Evolutionary conservation across 1,284 basidiomycete genomes (phyloP).

Genomic region (Pseudozyma sp.): DNA sequence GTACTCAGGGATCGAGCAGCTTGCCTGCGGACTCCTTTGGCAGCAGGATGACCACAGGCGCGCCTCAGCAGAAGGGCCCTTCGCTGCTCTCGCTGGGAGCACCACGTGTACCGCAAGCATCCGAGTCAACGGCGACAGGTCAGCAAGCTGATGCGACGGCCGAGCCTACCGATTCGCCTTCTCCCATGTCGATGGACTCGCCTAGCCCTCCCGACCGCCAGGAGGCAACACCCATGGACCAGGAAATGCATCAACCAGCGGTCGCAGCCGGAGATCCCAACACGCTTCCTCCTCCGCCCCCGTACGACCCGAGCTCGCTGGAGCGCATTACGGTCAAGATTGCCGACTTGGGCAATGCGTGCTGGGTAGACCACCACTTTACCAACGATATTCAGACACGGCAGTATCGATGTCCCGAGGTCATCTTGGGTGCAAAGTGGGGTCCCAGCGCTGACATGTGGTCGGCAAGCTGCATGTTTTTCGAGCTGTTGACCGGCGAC

Average conservation of each 20-base stretch:
- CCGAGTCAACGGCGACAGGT: constrained; percentile 14
- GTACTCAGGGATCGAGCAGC: constrained; percentile 72
- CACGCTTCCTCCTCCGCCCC: constrained; percentile 73
- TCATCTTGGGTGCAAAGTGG: constrained; percentile 96
- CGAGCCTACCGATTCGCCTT: constrained; percentile 51
- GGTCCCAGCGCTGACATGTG: constrained; percentile 93
- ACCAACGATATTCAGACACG: constrained; percentile 97
- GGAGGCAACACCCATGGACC: constrained; percentile 39
- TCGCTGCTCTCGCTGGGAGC: constrained; percentile 79
- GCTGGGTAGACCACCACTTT: constrained; percentile 91
- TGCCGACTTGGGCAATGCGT: constrained; percentile 94
- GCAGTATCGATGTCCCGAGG: constrained; percentile 96
- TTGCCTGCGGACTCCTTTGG: constrained; percentile 70
- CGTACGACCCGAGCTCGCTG: constrained; percentile 73
- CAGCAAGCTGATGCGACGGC: constrained; percentile 43
- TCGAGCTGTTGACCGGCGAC: constrained; percentile 86
- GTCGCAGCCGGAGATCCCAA: constrained; percentile 73
- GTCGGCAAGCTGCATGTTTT: constrained; percentile 91
- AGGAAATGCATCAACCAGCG: constrained; percentile 65
- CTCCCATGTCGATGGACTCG: constrained; percentile 53
- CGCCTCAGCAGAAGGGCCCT: constrained; percentile 74
- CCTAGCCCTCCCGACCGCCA: constrained; percentile 26
- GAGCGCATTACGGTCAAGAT: constrained; percentile 99
- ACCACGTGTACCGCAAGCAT: constrained; percentile 31
- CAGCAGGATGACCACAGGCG: constrained; percentile 72